Percentiles rank a stretch among this genome's conserved stretches.
These are phyloP conservation scores for Delphinella strobiligena DNA, from an alignment of 2,329 filamentous ascomycete species.

Conservation along the genomic window DNA sequence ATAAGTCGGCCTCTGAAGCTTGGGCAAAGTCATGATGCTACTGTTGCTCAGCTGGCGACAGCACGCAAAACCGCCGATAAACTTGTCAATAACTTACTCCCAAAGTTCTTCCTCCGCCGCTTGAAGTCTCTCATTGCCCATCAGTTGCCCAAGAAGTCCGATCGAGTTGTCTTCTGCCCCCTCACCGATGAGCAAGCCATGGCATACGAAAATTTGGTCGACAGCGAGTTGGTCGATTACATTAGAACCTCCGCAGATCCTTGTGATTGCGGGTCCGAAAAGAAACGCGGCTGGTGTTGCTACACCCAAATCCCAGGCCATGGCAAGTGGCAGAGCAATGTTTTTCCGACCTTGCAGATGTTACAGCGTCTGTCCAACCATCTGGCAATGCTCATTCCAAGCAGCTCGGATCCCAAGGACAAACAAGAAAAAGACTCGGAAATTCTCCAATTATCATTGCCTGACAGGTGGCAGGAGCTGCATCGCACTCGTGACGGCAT, in stretches of 20 bases:
- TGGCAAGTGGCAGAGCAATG: conserved; percentile 58
- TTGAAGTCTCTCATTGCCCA: conserved; percentile 89
- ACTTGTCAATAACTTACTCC: conserved; percentile 75
- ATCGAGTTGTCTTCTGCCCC: conserved; percentile 89
- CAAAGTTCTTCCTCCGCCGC: conserved; percentile 77
- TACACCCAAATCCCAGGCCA: conserved; percentile 47
- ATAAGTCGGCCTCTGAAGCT: conserved; percentile 71
- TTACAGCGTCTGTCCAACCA: conserved; percentile 88
- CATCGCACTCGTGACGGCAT: conserved; percentile 69
- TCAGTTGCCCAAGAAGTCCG: conserved; percentile 88
- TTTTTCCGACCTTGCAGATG: conserved; percentile 74
- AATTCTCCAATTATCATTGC: conserved; percentile 61
- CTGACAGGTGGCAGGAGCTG: conserved; percentile 60
- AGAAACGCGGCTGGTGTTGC: conserved; percentile 75
- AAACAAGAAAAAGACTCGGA: conserved; percentile 70
- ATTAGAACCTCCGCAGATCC: conserved; percentile 55
- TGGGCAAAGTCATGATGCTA: conserved; percentile 89
- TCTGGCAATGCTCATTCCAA: conserved; percentile 73
- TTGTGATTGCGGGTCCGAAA: conserved; percentile 59
- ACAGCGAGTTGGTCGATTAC: conserved; percentile 54
- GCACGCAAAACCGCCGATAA: conserved; percentile 73
- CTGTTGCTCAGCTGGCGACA: conserved; percentile 64
- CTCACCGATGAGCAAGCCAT: conserved; percentile 68
- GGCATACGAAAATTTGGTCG: conserved; percentile 75
- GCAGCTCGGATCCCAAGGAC: conserved; percentile 48